phyloP scores from a whole-genome alignment of 1,139 yeast genomes.

The Geotrichum carabidarum region DNA sequence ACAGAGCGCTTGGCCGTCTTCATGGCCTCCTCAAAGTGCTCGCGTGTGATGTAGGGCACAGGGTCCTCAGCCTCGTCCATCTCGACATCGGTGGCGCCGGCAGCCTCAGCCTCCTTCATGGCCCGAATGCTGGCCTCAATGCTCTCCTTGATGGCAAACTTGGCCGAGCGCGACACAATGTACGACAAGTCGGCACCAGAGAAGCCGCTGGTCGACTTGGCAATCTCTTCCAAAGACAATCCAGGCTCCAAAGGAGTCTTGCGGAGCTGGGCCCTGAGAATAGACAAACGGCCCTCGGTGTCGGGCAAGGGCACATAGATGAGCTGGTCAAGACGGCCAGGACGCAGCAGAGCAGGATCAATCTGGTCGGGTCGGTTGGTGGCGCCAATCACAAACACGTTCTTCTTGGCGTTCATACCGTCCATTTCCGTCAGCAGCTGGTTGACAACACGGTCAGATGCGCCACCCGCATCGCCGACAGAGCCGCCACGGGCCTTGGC shows the following conservation, averaged over 20 bases:
- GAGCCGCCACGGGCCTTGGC: constrained; percentile 97
- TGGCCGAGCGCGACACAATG: constrained; percentile 97
- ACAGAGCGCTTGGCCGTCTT: constrained; percentile 97
- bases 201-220: constrained; percentile 91
- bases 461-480: constrained; percentile 94
- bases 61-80: constrained; percentile 58
- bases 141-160: constrained; percentile 95
- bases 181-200: constrained; percentile 98
- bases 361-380: constrained; percentile 98
- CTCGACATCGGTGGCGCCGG: constrained; percentile 59
- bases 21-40: constrained; percentile 98
- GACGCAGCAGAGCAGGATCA: constrained; percentile 97
- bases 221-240: constrained; percentile 77
- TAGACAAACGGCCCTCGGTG: constrained; percentile 86
- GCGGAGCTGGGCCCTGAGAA: constrained; percentile 91
- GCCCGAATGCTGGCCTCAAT: constrained; percentile 70
- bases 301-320: constrained; percentile 98
- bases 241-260: constrained; percentile 99
- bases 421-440: constrained; percentile 98
- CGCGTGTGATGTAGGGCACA: constrained; percentile 89
- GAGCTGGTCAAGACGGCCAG: constrained; percentile 98
- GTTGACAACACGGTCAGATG: constrained; percentile 95
- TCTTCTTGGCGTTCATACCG: constrained; percentile 99
- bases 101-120: constrained; percentile 43
- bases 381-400: constrained; percentile 97